Evolutionary conservation across 2,329 filamentous ascomycete genomes (phyloP), one percentile per base, ranked within the genome.

Genomic region (Ceratocystis diversiconidia): DNA sequence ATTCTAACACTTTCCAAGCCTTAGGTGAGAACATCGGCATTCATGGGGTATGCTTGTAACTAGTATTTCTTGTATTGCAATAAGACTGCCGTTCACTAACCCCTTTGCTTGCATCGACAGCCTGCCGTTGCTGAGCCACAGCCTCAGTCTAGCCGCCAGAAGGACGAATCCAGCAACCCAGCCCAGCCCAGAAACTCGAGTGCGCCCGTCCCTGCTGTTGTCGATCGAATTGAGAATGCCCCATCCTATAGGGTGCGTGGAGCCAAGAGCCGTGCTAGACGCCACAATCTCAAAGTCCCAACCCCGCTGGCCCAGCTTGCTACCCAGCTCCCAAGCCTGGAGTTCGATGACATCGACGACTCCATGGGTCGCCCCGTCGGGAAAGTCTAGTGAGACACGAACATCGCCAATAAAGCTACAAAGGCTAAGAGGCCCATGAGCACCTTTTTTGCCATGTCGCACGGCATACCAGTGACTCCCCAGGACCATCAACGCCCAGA

Each of bases 381-480:
- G n/a, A n/a, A n/a, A n/a, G n/a, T n/a, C n/a, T n/a, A n/a, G n/a
- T n/a, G n/a, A n/a, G n/a, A n/a, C n/a, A n/a, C n/a, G n/a, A n/a
- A n/a, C n/a, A n/a, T n/a, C n/a, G n/a, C n/a, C n/a, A n/a, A n/a
- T n/a, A n/a, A n/a, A n/a, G n/a, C n/a, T n/a, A n/a, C n/a, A n/a
- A n/a, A n/a, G 73, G 82, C 96, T 70, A 90, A 92, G 71, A 82
- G 94, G 32, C 92, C 94, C 1, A 95, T 96, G 87, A 99, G 99
- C n/a, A 74, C 92, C 90, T 0, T 99, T 97, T 78, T 96, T 99
- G 88, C 79, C 99, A 62, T 99, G 97, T 74, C 87, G 94, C 52
- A 95, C 94, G 70, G 90, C 90, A 6, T 97, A 90, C 73, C 89
- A 94, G 68, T 89, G 94, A 68, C 82, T 91, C 43, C 90, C 89